These are phyloP conservation scores for Aspergillus nomiae DNA, from an alignment of 2,329 filamentous ascomycete genomes.

Conservation along the genomic window DNA sequence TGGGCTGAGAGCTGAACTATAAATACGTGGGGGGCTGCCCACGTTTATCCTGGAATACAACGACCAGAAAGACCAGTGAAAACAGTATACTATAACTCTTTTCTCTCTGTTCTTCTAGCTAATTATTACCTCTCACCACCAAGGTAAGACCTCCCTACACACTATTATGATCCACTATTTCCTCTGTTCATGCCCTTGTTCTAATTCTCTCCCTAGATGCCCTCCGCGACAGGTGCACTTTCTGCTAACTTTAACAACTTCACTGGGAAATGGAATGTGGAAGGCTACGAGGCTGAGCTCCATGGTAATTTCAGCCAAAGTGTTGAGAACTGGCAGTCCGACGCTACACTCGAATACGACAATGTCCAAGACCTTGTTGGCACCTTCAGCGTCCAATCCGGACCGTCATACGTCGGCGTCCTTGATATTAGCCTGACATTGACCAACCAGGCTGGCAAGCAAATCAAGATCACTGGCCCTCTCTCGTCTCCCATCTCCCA, in stretches of 20 bases:
- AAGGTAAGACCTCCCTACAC: background rate
- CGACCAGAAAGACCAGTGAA: background rate
- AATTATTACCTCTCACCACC: too few species aligned
- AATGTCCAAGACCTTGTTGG: background rate
- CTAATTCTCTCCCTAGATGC: background rate
- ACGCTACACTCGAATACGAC: background rate
- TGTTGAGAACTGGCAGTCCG: background rate
- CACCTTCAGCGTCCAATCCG: background rate
- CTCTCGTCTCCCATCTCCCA: background rate
- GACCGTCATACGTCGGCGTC: background rate
- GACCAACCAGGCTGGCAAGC: background rate
- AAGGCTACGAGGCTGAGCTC: background rate
- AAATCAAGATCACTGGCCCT: background rate
- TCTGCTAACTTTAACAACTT: background rate
- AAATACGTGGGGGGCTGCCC: background rate
- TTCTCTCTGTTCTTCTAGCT: background rate
- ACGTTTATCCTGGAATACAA: background rate
- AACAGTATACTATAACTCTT: background rate
- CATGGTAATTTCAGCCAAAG: background rate
- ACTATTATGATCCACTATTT: background rate
- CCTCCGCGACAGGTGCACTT: background rate
- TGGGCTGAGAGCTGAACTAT: background rate
- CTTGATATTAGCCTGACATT: background rate
- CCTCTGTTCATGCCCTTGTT: background rate
- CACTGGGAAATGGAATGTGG: background rate